Evolutionary conservation across 2,329 filamentous ascomycete genomes (phyloP).

Genomic region (Paradendryphiella salina): DNA sequence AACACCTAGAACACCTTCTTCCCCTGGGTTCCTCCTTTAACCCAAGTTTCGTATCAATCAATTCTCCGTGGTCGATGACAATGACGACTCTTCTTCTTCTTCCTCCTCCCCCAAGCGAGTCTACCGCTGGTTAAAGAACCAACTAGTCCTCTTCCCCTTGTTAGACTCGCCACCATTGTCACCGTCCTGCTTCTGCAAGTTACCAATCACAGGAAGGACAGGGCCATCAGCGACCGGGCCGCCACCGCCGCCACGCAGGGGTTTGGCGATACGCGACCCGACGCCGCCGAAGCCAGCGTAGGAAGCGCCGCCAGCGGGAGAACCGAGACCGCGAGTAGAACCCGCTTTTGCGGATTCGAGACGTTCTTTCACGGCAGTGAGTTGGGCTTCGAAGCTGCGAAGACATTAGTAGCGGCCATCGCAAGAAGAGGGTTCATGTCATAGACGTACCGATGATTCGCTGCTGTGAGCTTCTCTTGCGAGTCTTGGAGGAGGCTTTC

Average conservation of each 20-base stretch:
- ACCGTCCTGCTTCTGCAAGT: slow-evolving; percentile 56
- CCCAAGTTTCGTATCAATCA: background rate
- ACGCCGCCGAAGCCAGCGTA: slow-evolving; percentile 67
- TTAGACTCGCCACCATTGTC: slow-evolving; percentile 52
- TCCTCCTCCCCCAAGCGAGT: background rate
- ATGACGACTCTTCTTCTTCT: background rate
- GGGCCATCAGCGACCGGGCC: slow-evolving; percentile 43
- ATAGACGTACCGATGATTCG: slow-evolving; percentile 85
- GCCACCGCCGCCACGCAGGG: slow-evolving; percentile 58
- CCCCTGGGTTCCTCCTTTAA: background rate
- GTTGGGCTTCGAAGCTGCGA: slow-evolving; percentile 89
- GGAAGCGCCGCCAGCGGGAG: slow-evolving; percentile 60
- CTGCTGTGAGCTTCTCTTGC: slow-evolving; percentile 96
- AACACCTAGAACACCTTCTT: slow-evolving; percentile 1
- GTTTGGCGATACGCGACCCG: slow-evolving; percentile 65
- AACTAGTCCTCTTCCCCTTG: slow-evolving; percentile 68
- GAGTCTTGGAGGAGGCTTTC: slow-evolving; percentile 93
- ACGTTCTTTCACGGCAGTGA: slow-evolving; percentile 95
- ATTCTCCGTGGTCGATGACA: background rate
- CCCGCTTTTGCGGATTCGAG: slow-evolving; percentile 93
- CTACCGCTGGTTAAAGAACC: slow-evolving; percentile 64
- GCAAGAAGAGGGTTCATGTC: background rate
- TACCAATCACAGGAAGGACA: slow-evolving; percentile 49
- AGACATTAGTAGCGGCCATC: slow-evolving; percentile 8
- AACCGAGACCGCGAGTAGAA: slow-evolving; percentile 79